Percentiles rank a stretch among this genome's conserved stretches.
Conservation (phyloP, 495 filamentous ascomycete genomes). For the Oidiodendron maius region DNA sequence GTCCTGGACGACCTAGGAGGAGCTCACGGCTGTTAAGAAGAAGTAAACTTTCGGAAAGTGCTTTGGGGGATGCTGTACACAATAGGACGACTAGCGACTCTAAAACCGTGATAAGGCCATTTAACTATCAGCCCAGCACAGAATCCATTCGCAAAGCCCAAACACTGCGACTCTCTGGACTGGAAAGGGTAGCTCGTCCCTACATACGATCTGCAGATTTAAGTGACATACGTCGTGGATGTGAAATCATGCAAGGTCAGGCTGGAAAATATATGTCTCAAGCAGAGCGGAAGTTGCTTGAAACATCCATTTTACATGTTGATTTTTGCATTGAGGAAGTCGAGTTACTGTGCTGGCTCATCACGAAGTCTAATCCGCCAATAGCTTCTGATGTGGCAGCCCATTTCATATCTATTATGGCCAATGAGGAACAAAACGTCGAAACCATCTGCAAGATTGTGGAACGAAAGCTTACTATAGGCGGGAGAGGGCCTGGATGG, state of each 20-base stretch:
- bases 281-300: neutral
- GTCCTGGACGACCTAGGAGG: no score
- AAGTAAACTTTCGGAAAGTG: no score
- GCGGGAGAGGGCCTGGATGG: neutral
- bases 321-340: constrained; percentile 7
- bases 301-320: neutral
- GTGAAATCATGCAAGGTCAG: neutral
- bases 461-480: neutral
- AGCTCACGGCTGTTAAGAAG: no score
- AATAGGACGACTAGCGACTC: no score
- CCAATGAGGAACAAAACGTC: neutral
- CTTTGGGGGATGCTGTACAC: no score
- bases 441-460: neutral
- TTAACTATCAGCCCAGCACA: neutral
- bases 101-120: no score
- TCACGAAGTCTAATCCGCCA: neutral
- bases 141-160: neutral
- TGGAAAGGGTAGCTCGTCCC: neutral
- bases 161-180: neutral
- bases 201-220: neutral
- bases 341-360: neutral
- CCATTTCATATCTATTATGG: neutral
- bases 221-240: neutral
- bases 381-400: neutral
- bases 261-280: neutral